Conservation (phyloP, 1,139 yeast genomes). For the Sugiyamaella grinbergsii region DNA sequence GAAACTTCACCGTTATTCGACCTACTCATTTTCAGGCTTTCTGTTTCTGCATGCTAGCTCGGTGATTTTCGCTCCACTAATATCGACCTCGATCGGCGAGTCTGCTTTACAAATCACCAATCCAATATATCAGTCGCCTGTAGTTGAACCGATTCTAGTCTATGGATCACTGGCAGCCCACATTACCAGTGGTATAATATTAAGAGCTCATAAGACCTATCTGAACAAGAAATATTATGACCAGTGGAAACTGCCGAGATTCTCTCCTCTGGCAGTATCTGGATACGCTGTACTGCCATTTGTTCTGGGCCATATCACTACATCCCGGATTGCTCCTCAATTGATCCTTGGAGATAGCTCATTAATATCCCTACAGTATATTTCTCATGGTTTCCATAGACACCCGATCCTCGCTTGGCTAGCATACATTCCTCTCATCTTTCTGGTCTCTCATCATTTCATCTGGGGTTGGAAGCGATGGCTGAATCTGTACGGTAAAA, state of each 20-base stretch:
- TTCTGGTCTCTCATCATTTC: slow-evolving; percentile 46
- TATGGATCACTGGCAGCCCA: slow-evolving; percentile 55
- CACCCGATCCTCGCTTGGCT: slow-evolving; percentile 34
- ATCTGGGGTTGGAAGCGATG: slow-evolving; percentile 47
- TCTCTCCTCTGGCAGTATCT: slow-evolving; percentile 57
- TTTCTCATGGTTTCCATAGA: slow-evolving; percentile 48
- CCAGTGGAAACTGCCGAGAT: slow-evolving; percentile 37
- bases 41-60: slow-evolving; percentile 60
- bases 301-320: slow-evolving; percentile 51
- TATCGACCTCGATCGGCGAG: slow-evolving; percentile 52
- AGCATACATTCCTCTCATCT: slow-evolving; percentile 38
- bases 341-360: slow-evolving; percentile 66
- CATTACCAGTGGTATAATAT: slow-evolving; percentile 53
- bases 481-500: slow-evolving; percentile 30
- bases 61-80: slow-evolving; percentile 57
- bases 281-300: slow-evolving; percentile 59
- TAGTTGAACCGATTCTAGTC: slow-evolving; percentile 53
- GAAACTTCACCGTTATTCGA: slow-evolving; percentile 59
- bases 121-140: slow-evolving; percentile 59
- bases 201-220: slow-evolving; percentile 48
- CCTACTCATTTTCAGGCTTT: slow-evolving; percentile 60
- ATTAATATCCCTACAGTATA: slow-evolving; percentile 55
- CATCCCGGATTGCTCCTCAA: slow-evolving; percentile 55
- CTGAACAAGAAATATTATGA: slow-evolving; percentile 36
- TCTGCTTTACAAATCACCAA: slow-evolving; percentile 64